Evolutionary conservation across 768 basidiomycete species (phyloP).

Genomic region (Termitomyces sp.): DNA sequence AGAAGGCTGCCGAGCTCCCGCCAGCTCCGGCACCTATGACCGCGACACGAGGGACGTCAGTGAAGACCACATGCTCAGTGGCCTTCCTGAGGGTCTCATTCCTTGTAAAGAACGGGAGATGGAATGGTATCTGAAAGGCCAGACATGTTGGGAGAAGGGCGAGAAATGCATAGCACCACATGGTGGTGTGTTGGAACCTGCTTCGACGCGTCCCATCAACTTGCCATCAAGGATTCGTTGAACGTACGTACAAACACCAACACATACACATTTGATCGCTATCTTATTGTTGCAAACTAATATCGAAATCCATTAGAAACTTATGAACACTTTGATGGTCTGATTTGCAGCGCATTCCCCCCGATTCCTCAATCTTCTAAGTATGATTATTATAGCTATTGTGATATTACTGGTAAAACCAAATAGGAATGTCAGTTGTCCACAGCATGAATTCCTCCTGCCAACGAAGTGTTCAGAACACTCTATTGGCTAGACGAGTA

Average conservation of each 20-base stretch:
- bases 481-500: neutral
- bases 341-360: no score
- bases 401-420: neutral
- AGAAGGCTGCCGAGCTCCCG: constrained; percentile 78
- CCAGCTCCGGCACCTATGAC: constrained; percentile 90
- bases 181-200: constrained; percentile 2
- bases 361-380: neutral
- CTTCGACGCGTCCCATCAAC: constrained; percentile 19
- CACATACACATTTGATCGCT: no score
- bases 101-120: constrained; percentile 47
- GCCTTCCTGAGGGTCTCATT: constrained; percentile 16
- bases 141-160: constrained; percentile 25
- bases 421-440: neutral
- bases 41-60: constrained; percentile 54
- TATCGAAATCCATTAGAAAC: no score
- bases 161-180: constrained; percentile 18
- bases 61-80: constrained; percentile 11
- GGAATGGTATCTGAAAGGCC: constrained; percentile 49
- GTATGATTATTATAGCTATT: no score
- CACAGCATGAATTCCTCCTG: no score
- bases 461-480: neutral
- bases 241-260: neutral
- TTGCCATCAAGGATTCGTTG: neutral
- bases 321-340: no score
- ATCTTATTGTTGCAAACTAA: no score